Percentiles rank a stretch among this genome's conserved stretches.
These are phyloP conservation scores for Dothideomycetidae sp. DNA, from an alignment of 2,329 filamentous ascomycete genomes.

Conservation along the genomic window DNA sequence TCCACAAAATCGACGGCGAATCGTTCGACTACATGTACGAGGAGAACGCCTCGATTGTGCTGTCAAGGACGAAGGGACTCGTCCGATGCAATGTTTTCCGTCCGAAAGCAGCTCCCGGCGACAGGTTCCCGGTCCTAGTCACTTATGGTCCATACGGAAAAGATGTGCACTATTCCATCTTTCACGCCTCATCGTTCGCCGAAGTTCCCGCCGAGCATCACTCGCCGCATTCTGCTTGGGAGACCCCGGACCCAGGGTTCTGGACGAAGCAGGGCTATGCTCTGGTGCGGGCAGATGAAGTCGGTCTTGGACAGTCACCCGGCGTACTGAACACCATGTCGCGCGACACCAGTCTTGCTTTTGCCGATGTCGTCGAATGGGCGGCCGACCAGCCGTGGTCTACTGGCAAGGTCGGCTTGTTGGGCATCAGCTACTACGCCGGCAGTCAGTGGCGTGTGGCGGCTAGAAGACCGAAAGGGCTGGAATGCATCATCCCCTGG, in stretches of 20 bases:
- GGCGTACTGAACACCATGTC: conserved; percentile 42
- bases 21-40: conserved; percentile 22
- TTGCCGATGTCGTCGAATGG: conserved; percentile 16
- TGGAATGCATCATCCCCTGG: conserved; percentile 40
- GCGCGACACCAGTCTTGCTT: conserved; percentile 28
- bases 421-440: conserved; percentile 37
- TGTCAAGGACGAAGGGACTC: conserved; percentile 19
- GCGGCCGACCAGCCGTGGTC: conserved; percentile 14
- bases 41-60: conserved; percentile 19
- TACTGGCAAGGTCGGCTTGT: conserved; percentile 28
- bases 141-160: conserved; percentile 65
- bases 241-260: conserved; percentile 29
- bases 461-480: conserved; percentile 36
- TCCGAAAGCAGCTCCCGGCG: conserved; percentile 21
- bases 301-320: conserved; percentile 38
- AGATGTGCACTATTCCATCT: conserved; percentile 50
- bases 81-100: conserved; percentile 23
- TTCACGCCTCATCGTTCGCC: conserved; percentile 36
- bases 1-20: conserved; percentile 20
- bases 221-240: conserved; percentile 32
- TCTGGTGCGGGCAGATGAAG: conserved; percentile 34
- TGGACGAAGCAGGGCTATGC: conserved; percentile 18
- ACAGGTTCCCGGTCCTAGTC: conserved; percentile 44
- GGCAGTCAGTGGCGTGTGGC: conserved; percentile 42
- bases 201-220: conserved; percentile 26